Evolutionary conservation across 192 early-diverging fungal genomes (phyloP).

Genomic region (Podila verticillata): DNA sequence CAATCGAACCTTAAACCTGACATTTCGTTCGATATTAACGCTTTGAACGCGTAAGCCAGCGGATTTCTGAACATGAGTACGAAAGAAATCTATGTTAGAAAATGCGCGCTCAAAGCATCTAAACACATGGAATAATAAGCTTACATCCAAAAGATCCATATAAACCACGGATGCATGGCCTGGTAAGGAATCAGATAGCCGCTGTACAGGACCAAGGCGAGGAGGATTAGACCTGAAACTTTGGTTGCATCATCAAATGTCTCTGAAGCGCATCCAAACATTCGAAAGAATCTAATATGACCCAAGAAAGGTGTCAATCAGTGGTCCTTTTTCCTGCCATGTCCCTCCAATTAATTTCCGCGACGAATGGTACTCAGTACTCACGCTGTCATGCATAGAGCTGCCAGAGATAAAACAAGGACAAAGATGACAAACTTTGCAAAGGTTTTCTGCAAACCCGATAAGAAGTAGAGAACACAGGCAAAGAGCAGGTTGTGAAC

Average conservation of each 20-base stretch:
- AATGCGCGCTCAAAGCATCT: neutral
- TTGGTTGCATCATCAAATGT: conserved; percentile 61
- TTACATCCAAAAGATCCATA: conserved; percentile 68
- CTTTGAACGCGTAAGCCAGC: conserved; percentile 61
- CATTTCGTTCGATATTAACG: conserved; percentile 69
- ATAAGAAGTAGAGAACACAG: conserved; percentile 66
- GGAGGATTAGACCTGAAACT: conserved; percentile 57
- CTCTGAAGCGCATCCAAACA: conserved; percentile 48
- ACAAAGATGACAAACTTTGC: conserved; percentile 68
- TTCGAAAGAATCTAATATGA: conserved; percentile 12
- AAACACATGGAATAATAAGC: neutral
- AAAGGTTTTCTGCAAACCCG: conserved; percentile 55
- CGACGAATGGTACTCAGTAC: neutral
- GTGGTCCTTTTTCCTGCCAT: neutral
- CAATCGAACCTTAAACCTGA: conserved; percentile 55
- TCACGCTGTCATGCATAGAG: conserved; percentile 57
- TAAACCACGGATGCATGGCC: conserved; percentile 67
- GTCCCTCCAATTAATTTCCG: neutral
- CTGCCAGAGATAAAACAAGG: conserved; percentile 58
- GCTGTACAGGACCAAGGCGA: conserved; percentile 59
- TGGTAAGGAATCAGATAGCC: conserved; percentile 66
- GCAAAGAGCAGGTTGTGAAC: conserved; percentile 60
- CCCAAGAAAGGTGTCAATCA: neutral
- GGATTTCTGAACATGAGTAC: conserved; percentile 67
- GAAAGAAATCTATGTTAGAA: neutral